Evolutionary conservation across 768 basidiomycete genomes (phyloP).

Genomic region (Kwoniella sp.): DNA sequence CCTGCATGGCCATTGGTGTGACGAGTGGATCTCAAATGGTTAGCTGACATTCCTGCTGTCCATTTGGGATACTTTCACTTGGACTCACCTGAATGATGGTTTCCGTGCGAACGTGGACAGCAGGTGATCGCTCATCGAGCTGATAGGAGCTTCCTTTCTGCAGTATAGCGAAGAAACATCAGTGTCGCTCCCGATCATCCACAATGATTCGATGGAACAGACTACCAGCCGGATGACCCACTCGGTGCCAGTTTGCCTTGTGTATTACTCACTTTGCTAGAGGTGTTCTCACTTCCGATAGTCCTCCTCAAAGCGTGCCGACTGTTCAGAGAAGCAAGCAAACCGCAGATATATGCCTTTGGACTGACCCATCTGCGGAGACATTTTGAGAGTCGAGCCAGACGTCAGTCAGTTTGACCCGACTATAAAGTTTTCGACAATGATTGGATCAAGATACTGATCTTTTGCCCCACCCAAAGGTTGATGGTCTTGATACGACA

Average conservation of each 20-base stretch:
- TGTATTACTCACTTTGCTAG: slow-evolving; percentile 3
- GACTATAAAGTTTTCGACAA: no score
- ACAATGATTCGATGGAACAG: background rate
- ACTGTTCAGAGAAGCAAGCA: slow-evolving; percentile 18
- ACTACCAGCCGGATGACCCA: background rate
- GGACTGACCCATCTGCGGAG: slow-evolving; percentile 5
- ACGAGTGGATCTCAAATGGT: no score
- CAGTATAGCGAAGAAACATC: background rate
- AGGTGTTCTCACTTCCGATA: slow-evolving; percentile 2
- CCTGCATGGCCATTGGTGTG: no score
- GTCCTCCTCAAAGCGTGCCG: slow-evolving; percentile 6
- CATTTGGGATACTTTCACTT: no score
- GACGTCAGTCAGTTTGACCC: no score
- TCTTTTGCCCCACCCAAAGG: no score
- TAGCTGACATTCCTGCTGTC: no score
- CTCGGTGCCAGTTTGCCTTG: no score
- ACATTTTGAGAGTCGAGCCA: no score
- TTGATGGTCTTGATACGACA: background rate
- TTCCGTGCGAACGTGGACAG: slow-evolving; percentile 12
- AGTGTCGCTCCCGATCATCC: background rate
- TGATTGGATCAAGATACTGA: background rate
- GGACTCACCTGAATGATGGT: slow-evolving; percentile 16
- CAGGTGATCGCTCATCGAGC: background rate
- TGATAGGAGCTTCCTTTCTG: background rate
- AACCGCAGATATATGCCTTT: slow-evolving; percentile 14